Base-by-base conservation (phyloP, 805 yeast species). In the Kregervanrija delftensis region DNA sequence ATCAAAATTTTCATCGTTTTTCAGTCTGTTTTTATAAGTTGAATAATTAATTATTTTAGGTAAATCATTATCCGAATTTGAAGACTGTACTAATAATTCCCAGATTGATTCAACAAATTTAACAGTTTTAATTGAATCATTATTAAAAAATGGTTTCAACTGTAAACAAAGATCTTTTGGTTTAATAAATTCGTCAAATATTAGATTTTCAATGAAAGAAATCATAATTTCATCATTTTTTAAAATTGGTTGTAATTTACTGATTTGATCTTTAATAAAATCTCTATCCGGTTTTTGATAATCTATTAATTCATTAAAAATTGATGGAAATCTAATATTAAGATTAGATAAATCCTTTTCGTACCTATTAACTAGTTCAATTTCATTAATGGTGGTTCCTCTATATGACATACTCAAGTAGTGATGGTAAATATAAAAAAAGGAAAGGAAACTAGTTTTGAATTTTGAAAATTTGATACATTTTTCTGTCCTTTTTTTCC, bases 171-270 rank as follows among this genome's bases (percentile, higher is more conserved):
- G 64, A 10, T 60, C 62, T 30, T 61, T 59, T n/a, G 73, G 68
- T 43, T 67, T 65, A 0, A 74, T 71, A 13, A 50, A 47, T 8
- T 62, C 67, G 8, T 58, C 64, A 34, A 77, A 54, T 0, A 56
- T 43, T 38, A 76, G 55, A 52, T 77, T 79, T 40, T 59, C 57
- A 4, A 72, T 55, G 44, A 72, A 75, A 35, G 71, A 78, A 3
- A 65, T 60, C 3, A 76, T 69, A 13, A 58, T 59, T 17, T 76
- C 82, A 50, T 77, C 82, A 39, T 73, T 79, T 0, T 77, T 76
- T 11, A 74, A 54, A 9, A 64, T 54, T 0, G 77, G 77, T 11
- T 74, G 54, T 10, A 64, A 56, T 38, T 62, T 54, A 12, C 63
- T 56, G 30, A 75, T 45, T 40, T 58, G 51, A 4, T 54, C 51